A percentile compares a stretch with the other conserved stretches of the same genome.
phyloP scores from a whole-genome alignment of 495 filamentous ascomycete species.

The Trichoderma reesei region DNA sequence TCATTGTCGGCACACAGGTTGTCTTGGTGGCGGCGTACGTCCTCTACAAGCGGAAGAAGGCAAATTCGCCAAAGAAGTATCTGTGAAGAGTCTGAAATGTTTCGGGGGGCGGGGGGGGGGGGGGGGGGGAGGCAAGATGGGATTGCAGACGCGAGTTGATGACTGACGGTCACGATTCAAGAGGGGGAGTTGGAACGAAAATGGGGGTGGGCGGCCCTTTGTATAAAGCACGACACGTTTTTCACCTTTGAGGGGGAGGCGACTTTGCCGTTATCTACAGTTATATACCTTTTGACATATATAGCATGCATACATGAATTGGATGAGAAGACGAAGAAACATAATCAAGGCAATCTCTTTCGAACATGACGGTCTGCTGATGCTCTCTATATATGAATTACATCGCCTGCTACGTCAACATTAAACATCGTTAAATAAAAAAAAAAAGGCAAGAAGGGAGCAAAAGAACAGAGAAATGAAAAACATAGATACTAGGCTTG shows the following conservation, averaged over 20 bases:
- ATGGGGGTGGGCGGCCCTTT: neutral
- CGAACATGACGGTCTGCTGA: neutral
- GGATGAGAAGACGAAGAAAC: neutral
- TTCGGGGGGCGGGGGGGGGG: neutral
- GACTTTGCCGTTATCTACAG: neutral
- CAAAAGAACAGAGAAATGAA: too few relatives aligned
- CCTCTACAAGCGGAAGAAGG: conserved; percentile 71
- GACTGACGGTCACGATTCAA: neutral
- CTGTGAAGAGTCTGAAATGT: conserved; percentile 35
- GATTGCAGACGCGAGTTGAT: too few relatives aligned
- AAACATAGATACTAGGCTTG: too few relatives aligned
- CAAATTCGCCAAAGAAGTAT: conserved; percentile 82
- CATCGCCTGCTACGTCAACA: too few relatives aligned
- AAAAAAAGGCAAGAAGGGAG: too few relatives aligned
- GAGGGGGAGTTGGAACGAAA: neutral
- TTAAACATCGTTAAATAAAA: too few relatives aligned
- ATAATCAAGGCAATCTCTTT: too few relatives aligned
- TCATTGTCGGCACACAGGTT: conserved; percentile 68
- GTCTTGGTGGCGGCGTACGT: conserved; percentile 60
- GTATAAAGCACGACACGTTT: neutral
- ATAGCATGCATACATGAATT: conserved; percentile 4
- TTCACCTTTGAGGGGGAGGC: neutral
- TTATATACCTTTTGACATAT: neutral
- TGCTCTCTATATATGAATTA: neutral
- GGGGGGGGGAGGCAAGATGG: too few relatives aligned